These are phyloP conservation scores for Camelina sativa DNA, from an alignment of 345 rosid species.

Conservation along the genomic window DNA sequence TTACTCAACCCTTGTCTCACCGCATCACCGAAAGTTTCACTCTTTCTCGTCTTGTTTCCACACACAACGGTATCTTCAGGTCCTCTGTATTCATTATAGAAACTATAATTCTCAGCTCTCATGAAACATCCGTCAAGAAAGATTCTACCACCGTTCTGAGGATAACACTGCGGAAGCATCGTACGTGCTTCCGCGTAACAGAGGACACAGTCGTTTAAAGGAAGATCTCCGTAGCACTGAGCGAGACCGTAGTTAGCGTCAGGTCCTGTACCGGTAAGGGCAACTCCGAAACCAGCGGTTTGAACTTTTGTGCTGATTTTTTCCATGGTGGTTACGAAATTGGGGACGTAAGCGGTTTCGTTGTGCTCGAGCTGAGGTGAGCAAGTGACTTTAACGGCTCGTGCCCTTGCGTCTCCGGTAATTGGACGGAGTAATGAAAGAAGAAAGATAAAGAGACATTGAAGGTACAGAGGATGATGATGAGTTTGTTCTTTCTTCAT, in stretches of 20 bases:
- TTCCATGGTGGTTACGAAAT: slow-evolving; percentile 82
- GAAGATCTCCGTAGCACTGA: slow-evolving; percentile 89
- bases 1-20: slow-evolving; percentile 55
- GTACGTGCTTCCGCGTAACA: slow-evolving; percentile 94
- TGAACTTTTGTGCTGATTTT: slow-evolving; percentile 75
- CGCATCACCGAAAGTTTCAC: slow-evolving; percentile 47
- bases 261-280: slow-evolving; percentile 71
- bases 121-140: slow-evolving; percentile 95
- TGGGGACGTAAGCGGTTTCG: slow-evolving; percentile 60
- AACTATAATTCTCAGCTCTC: slow-evolving; percentile 88
- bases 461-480: slow-evolving; percentile 30
- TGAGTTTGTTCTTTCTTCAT: slow-evolving; percentile 37
- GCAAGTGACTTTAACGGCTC: slow-evolving; percentile 53
- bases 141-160: slow-evolving; percentile 74
- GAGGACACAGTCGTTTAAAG: slow-evolving; percentile 76
- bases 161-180: slow-evolving; percentile 86
- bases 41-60: slow-evolving; percentile 60
- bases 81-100: slow-evolving; percentile 68
- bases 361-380: slow-evolving; percentile 63
- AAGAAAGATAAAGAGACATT: slow-evolving; percentile 29
- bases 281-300: slow-evolving; percentile 59
- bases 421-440: slow-evolving; percentile 37
- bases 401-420: slow-evolving; percentile 65
- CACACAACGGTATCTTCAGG: slow-evolving; percentile 63
- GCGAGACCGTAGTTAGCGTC: slow-evolving; percentile 78